Evolutionary conservation across 805 yeast genomes (phyloP), one percentile per base, ranked within the genome.

Genomic region (Lachancea meyersii): DNA sequence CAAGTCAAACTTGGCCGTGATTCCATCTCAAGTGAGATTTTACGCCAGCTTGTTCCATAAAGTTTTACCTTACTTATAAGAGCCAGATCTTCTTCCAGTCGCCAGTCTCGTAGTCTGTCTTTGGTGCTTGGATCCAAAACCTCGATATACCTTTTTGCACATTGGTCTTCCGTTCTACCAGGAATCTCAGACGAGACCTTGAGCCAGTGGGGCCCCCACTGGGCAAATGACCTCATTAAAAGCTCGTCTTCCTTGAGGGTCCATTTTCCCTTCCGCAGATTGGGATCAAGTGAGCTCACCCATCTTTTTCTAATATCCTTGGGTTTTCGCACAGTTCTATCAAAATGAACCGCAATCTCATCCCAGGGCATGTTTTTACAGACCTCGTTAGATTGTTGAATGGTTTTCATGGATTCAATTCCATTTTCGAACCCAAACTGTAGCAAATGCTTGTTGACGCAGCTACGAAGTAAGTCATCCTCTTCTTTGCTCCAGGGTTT

Each of bases 131-230:
- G 96, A 53, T 86, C 93, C 45, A 89, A 62, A 1, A 87, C 96
- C 55, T 89, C 97, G 13, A 81, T 78, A 59, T 86, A 89, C 53
- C 97, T 68, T 57, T 89, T 89, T 1, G 95, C 86, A 68, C 97
- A 89, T 66, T 89, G 97, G 61, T 88, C 96, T 55, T 88, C 96
- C 0, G 95, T 89, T 57, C 97, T 71, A 4, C 96, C 95, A 3
- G 77, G 76, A 10, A 89, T 83, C 41, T 76, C 80, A 39, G 71
- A 64, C 0, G 95, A 79, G 9, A 89, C 88, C 53, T 81, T 81
- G 48, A 84, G 85, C 97, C 97, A 89, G 23, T 80, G 75, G 0
- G 95, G 73, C 0, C 97, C 97, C 58, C 76, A 73, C 50, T 70
- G 73, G 38, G 74, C 67, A 58, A 75, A 84, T 1, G 93, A 87